Conservation (phyloP, 2,329 filamentous ascomycete species). For the Clonostachys chloroleuca region DNA sequence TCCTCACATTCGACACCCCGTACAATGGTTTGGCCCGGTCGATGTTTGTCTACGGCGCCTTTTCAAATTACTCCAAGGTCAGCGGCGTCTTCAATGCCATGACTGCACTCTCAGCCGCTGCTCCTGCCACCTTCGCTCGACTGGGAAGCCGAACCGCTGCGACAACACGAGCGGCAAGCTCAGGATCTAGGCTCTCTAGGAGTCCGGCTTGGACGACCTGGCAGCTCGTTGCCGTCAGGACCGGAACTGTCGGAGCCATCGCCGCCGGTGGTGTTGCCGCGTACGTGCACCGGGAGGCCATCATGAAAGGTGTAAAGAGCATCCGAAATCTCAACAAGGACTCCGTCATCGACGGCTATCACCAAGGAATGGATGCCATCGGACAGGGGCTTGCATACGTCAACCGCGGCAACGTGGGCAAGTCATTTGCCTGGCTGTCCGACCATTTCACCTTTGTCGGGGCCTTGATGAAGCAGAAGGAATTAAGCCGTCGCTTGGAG, state of each 20-base stretch:
- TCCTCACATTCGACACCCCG: conserved; percentile 82
- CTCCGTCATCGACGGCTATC: conserved; percentile 41
- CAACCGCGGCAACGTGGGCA: conserved; percentile 54
- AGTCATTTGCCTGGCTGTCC: conserved; percentile 73
- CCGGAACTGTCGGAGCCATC: conserved; percentile 77
- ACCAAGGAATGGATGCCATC: conserved; percentile 40
- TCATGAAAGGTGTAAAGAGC: conserved; percentile 43
- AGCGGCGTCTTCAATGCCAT: conserved; percentile 53
- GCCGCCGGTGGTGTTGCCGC: conserved; percentile 77
- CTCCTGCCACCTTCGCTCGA: conserved; percentile 35
- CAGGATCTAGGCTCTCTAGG: conserved; percentile 9
- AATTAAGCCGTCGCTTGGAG: conserved; percentile 64
- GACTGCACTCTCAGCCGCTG: conserved; percentile 45
- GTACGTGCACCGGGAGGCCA: conserved; percentile 71
- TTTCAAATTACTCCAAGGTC: conserved; percentile 55
- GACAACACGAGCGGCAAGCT: conserved; percentile 8
- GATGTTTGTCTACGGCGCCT: conserved; percentile 58
- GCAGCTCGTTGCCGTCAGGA: conserved; percentile 69
- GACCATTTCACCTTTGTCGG: conserved; percentile 86
- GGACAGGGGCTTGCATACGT: conserved; percentile 52
- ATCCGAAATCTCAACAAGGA: conserved; percentile 42
- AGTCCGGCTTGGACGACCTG: conserved; percentile 46
- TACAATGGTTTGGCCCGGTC: conserved; percentile 63
- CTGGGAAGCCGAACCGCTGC: conserved; percentile 23
- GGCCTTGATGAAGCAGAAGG: conserved; percentile 68